Percentiles rank a stretch among this genome's conserved stretches.
phyloP scores from a whole-genome alignment of 2,329 filamentous ascomycete genomes.

The Monosporascus sp. region DNA sequence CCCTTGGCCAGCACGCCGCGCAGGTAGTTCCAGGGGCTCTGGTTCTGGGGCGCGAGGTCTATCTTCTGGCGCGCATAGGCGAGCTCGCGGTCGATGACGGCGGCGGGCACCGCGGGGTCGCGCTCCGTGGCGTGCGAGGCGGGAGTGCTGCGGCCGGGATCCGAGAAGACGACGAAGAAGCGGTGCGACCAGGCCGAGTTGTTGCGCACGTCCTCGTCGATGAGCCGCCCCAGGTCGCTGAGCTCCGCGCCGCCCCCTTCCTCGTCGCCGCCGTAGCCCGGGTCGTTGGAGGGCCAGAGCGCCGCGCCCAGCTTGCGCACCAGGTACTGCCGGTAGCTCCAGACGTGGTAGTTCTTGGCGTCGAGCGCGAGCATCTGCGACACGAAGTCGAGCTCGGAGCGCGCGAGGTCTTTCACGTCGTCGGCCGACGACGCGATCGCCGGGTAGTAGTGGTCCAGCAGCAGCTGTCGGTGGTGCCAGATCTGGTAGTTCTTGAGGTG shows the following conservation, averaged over 20 bases:
- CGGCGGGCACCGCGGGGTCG: slow-evolving; percentile 53
- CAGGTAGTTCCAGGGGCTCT: slow-evolving; percentile 90
- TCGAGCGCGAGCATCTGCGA: slow-evolving; percentile 76
- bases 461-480: slow-evolving; percentile 71
- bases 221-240: slow-evolving; percentile 62
- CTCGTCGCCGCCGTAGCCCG: slow-evolving; percentile 35
- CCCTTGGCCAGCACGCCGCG: slow-evolving; percentile 68
- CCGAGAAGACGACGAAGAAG: slow-evolving; percentile 82
- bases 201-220: slow-evolving; percentile 80
- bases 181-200: slow-evolving; percentile 98
- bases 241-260: slow-evolving; percentile 52
- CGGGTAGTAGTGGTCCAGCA: slow-evolving; percentile 53
- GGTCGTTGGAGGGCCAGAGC: slow-evolving; percentile 46
- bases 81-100: slow-evolving; percentile 68
- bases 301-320: slow-evolving; percentile 57
- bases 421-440: slow-evolving; percentile 55
- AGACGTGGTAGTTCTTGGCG: slow-evolving; percentile 97
- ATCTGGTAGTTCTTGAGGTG: slow-evolving; percentile 99
- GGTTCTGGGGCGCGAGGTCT: slow-evolving; percentile 80
- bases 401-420: slow-evolving; percentile 51
- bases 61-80: slow-evolving; percentile 70
- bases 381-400: slow-evolving; percentile 70
- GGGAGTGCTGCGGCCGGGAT: slow-evolving; percentile 45
- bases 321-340: slow-evolving; percentile 82
- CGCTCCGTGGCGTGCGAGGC: slow-evolving; percentile 43